Evolutionary conservation across 805 yeast species (phyloP).

Genomic region (Lipomyces chichibuensis): DNA sequence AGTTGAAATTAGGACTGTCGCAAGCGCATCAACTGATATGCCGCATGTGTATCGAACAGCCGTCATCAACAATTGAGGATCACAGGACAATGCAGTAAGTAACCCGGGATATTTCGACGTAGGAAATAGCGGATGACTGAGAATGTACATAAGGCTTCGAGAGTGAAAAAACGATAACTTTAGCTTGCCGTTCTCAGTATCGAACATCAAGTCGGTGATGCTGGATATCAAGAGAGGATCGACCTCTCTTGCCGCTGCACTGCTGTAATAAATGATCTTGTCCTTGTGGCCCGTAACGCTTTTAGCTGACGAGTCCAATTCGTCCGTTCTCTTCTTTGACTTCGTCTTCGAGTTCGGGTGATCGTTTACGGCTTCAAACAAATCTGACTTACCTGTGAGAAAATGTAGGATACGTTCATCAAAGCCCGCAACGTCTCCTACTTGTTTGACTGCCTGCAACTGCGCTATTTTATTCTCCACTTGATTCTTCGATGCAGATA

Average conservation of each 20-base stretch:
- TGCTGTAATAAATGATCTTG: slow-evolving; percentile 5
- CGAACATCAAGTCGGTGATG: slow-evolving; percentile 41
- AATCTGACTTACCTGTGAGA: slow-evolving; percentile 13
- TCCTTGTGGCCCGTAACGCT: neutral
- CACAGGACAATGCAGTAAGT: slow-evolving; percentile 52
- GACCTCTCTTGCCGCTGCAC: slow-evolving; percentile 33
- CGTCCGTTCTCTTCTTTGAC: neutral
- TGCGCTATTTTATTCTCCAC: slow-evolving; percentile 7
- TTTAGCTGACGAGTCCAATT: neutral
- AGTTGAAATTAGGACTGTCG: slow-evolving; percentile 1
- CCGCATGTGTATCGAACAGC: slow-evolving; percentile 11
- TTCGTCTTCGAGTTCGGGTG: neutral
- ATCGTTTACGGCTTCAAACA: slow-evolving; percentile 3
- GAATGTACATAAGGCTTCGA: slow-evolving; percentile 64
- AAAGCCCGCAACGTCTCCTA: slow-evolving; percentile 8
- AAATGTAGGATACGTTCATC: slow-evolving; percentile 6
- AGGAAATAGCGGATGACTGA: slow-evolving; percentile 90
- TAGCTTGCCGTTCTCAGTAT: slow-evolving; percentile 30
- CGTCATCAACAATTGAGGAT: slow-evolving; percentile 1
- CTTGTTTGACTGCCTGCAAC: neutral
- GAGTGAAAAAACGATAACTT: slow-evolving; percentile 46
- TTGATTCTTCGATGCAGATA: slow-evolving; percentile 4
- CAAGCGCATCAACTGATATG: slow-evolving; percentile 8
- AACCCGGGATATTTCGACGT: slow-evolving; percentile 57
- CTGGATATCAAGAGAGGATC: slow-evolving; percentile 35